Base-by-base conservation (phyloP, 176 grass and related monocot species). In the Leersia perrieri region DNA sequence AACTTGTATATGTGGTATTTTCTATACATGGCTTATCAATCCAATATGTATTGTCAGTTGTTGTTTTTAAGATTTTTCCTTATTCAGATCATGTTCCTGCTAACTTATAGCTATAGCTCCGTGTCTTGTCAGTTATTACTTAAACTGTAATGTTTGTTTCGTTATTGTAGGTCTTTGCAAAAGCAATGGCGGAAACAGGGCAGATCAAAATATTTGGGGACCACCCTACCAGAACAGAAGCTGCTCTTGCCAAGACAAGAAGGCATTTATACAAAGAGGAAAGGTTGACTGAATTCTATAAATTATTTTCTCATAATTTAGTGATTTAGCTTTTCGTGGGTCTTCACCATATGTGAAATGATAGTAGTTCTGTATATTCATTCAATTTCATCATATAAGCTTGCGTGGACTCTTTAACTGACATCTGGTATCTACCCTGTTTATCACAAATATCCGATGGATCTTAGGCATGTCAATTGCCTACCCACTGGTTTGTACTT, bases 151-250 rank as follows among this genome's bases (percentile, higher is more conserved):
- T 80, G 9, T 23, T 39, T 58, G 29, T 34, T 81, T 39, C 55
- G 60, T 49, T 87, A 14, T 73, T 61, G 69, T 87, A 98, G 96
- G 96, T 98, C 70, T 95, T 98, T 78, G 88, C 96, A 91, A 98
- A 98, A 88, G 92, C 92, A 72, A 98, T 95, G 92, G 79, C 96
- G 3, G 90, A 98, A 69, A 93, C 77, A 65, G 96, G 96, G 20
- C 96, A 98, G 84, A 98, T 91, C 79, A 91, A 98, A 76, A 84
- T 98, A 70, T 98, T 93, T 82, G 96, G 96, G 23, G 90, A 95
- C 71, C 36, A 98, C 33, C 96, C 96, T 75, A 86, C 96, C 53
- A 69, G 73, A 70, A 91, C 92, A 88, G 96, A 98, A 83, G 80
- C 81, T 88, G 90, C 88, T 90, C 90, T 98, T 86, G 90, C 96